A percentile compares a stretch with the other conserved stretches of the same genome.
phyloP scores from a whole-genome alignment of 2,329 filamentous ascomycete species.

The Calonectria crousiana region DNA sequence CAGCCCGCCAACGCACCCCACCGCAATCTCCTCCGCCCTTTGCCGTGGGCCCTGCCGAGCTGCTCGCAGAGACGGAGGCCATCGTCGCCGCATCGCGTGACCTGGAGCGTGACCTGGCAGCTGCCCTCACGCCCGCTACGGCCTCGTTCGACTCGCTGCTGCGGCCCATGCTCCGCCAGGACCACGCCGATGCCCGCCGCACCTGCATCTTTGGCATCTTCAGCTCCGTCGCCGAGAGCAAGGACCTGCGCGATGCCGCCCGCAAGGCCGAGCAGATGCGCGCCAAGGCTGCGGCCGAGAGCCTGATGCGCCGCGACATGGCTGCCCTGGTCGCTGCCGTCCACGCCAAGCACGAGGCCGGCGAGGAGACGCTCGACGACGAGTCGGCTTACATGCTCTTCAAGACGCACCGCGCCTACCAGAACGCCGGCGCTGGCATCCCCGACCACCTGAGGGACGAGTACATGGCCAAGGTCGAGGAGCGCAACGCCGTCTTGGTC shows the following conservation, averaged over 20 bases:
- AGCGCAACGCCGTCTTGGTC: conserved; percentile 40
- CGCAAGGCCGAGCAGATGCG: conserved; percentile 40
- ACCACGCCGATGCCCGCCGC: conserved; percentile 31
- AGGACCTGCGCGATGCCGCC: conserved; percentile 43
- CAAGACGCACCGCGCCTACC: conserved; percentile 42
- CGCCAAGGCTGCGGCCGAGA: conserved; percentile 30
- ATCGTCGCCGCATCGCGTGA: conserved; percentile 33
- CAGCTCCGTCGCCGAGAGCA: conserved; percentile 40
- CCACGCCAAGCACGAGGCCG: conserved; percentile 27
- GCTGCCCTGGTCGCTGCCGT: conserved; percentile 40
- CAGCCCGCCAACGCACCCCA: conserved; percentile 17
- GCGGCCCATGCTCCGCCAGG: conserved; percentile 37
- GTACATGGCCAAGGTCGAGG: conserved; percentile 38
- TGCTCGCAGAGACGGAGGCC: conserved; percentile 50
- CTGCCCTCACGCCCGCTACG: conserved; percentile 28
- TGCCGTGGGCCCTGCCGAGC: conserved; percentile 20
- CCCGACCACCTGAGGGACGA: conserved; percentile 32
- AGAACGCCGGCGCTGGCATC: conserved; percentile 42
- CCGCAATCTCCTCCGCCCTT: conserved; percentile 41
- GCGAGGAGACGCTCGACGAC: conserved; percentile 28
- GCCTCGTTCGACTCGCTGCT: conserved; percentile 40
- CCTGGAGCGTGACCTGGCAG: conserved; percentile 38
- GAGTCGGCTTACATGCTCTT: conserved; percentile 42
- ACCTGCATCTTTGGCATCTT: conserved; percentile 39
- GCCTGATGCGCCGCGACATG: conserved; percentile 42